Evolutionary conservation across 129 eudicot species (phyloP).

Genomic region (Smallanthus sonchifolius): DNA sequence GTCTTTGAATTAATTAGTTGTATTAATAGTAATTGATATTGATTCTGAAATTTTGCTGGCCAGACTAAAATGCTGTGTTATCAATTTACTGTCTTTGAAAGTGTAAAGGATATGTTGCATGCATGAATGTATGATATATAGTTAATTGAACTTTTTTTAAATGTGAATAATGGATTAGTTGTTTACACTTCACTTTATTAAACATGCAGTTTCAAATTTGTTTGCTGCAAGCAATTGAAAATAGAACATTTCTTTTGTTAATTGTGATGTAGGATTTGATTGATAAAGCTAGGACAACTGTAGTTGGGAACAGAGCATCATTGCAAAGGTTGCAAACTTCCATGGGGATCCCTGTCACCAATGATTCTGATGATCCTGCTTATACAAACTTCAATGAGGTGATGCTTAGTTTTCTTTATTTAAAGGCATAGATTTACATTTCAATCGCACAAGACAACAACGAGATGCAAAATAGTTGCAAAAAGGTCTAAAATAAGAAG

Average conservation of each 20-base stretch:
- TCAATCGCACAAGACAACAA: background rate
- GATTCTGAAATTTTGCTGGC: background rate
- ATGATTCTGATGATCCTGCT: slow-evolving; percentile 76
- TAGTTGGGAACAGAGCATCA: slow-evolving; percentile 66
- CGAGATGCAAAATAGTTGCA: background rate
- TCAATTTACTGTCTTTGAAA: background rate
- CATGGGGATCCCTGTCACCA: slow-evolving; percentile 53
- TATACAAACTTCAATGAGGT: slow-evolving; percentile 32
- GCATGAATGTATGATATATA: background rate
- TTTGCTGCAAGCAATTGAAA: background rate
- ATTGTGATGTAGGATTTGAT: slow-evolving; percentile 59
- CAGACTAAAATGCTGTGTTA: background rate
- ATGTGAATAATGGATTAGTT: background rate
- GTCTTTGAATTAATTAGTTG: background rate
- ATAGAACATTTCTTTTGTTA: background rate
- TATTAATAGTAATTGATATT: background rate
- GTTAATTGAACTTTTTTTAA: background rate
- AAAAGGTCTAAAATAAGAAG: background rate
- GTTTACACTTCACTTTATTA: background rate
- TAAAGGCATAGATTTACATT: background rate
- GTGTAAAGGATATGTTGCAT: background rate
- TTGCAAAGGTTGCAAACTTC: slow-evolving; percentile 72
- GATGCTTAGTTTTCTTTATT: background rate
- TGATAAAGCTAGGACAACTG: slow-evolving; percentile 76
- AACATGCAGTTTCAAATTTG: background rate